Percentiles rank a stretch among this genome's conserved stretches.
Evolutionary conservation across 106 monocot species (phyloP).

Genomic region (Apostasia ramifera): DNA sequence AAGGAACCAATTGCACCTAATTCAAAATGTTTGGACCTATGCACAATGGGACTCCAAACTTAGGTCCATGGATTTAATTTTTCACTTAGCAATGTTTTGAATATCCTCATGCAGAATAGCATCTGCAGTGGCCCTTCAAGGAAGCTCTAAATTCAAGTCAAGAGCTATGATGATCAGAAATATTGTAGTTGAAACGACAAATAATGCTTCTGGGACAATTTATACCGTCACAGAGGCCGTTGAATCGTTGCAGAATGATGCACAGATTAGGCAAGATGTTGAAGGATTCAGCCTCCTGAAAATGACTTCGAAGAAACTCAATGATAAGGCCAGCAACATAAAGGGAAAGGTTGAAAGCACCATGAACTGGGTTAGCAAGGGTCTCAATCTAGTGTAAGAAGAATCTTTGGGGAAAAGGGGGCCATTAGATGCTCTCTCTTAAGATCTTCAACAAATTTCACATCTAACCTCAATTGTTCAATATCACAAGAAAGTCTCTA

Average conservation of each 20-base stretch:
- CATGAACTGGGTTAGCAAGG: conserved; percentile 36
- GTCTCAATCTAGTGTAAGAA: conserved; percentile 71
- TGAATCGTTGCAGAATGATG: conserved; percentile 34
- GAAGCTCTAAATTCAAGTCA: conserved; percentile 51
- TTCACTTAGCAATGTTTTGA: background rate
- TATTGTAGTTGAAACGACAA: conserved; percentile 38
- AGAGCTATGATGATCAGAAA: conserved; percentile 44
- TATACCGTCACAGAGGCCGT: conserved; percentile 52
- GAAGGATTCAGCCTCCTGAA: conserved; percentile 24
- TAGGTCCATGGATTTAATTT: too few relatives aligned
- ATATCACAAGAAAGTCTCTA: too few relatives aligned
- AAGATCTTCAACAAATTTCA: too few relatives aligned
- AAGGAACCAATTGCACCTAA: too few relatives aligned
- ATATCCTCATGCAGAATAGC: conserved; percentile 35
- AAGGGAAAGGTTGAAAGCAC: conserved; percentile 43
- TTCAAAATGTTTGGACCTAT: too few relatives aligned
- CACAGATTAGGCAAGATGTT: conserved; percentile 12
- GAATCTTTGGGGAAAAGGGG: background rate
- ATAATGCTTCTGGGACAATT: conserved; percentile 59
- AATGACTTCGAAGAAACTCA: conserved; percentile 40
- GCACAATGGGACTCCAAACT: too few relatives aligned
- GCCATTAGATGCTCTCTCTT: too few relatives aligned
- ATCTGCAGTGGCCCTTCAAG: conserved; percentile 54
- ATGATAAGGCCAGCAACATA: conserved; percentile 43
- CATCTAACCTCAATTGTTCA: too few relatives aligned